Evolutionary conservation across 495 filamentous ascomycete species (phyloP), one percentile per base, ranked within the genome.

Genomic region (Aspergillus sclerotiicarbonarius): DNA sequence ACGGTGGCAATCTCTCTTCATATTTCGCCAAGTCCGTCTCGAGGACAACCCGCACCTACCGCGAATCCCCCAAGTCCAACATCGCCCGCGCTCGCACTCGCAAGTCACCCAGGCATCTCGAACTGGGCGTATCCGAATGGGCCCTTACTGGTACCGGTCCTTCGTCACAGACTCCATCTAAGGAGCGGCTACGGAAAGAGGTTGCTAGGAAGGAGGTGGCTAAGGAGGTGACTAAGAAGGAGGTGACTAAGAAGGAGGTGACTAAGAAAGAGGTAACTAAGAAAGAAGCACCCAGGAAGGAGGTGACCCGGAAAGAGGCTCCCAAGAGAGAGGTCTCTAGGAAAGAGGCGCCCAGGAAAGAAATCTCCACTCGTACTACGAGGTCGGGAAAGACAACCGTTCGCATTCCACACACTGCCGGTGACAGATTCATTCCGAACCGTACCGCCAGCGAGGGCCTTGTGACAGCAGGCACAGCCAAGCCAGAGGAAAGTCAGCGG

Each of bases 371-470:
- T 47, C 83, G 89, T 21, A 70, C 54, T 8, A 62, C 85, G 57
- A 86, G 90, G 62, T 73, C 88, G 6, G 64, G 66, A 18, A 77
- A 77, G 69, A 93, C 91, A 2, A 91, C 91, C 0, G 73, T 94
- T 46, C 85, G 84, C 47, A 90, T 95, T 67, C 61, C 81, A 39
- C 84, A 85, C 74, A 86, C 84, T 56, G 86, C 86, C 29, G 92
- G 85, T n/a, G 94, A 98, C 67, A 88, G 94, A 44, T 98, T 97
- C 80, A 98, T 98, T 62, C 94, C 94, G 48, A 97, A 95, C 73
- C 86, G 94, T 7, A 79, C 80, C 16, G 90, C 92, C 48, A 93
- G 91, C 76, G 94, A 96, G 44, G 94, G 89, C 45, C 87, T 96
- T 61, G 82, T 86, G 58, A 90, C 88, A 41, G 84, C 82, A 51